phyloP scores from a whole-genome alignment of 2,329 filamentous ascomycete genomes.

The Exophiala mesophila region DNA sequence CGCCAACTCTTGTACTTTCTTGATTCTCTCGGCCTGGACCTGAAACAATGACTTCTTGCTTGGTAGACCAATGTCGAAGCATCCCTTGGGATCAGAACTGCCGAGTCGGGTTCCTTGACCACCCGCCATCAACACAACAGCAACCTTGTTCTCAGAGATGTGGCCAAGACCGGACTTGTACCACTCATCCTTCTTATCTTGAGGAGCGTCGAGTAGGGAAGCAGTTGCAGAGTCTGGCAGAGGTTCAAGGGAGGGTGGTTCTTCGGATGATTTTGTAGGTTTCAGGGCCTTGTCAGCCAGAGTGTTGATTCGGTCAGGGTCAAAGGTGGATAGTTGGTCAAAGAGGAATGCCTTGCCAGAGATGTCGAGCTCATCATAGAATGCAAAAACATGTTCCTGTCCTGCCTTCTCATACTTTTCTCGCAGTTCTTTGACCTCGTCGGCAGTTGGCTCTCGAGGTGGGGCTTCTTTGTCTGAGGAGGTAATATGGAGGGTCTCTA shows the following conservation, averaged over 20 bases:
- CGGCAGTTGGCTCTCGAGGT: slow-evolving; percentile 52
- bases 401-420: slow-evolving; percentile 68
- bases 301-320: slow-evolving; percentile 81
- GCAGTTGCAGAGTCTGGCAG: slow-evolving; percentile 81
- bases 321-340: slow-evolving; percentile 74
- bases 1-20: slow-evolving; percentile 76
- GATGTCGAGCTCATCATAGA: slow-evolving; percentile 72
- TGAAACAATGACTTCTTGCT: slow-evolving; percentile 95
- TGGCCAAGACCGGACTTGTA: slow-evolving; percentile 65
- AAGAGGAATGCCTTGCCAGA: slow-evolving; percentile 73
- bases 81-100: slow-evolving; percentile 93
- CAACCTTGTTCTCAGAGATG: slow-evolving; percentile 65
- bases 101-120: slow-evolving; percentile 93
- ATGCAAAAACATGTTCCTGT: slow-evolving; percentile 80
- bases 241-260: slow-evolving; percentile 64
- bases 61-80: slow-evolving; percentile 91
- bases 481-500: slow-evolving; percentile 44
- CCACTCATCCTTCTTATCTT: slow-evolving; percentile 75
- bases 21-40: slow-evolving; percentile 91
- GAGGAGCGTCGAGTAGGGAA: slow-evolving; percentile 83
- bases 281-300: slow-evolving; percentile 78
- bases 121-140: slow-evolving; percentile 93
- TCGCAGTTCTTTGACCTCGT: slow-evolving; percentile 64
- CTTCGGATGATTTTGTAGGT: slow-evolving; percentile 58
- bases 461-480: slow-evolving; percentile 32